These are phyloP conservation scores for Cardamine resedifolia DNA, from an alignment of 345 rosid genomes.

Conservation along the genomic window DNA sequence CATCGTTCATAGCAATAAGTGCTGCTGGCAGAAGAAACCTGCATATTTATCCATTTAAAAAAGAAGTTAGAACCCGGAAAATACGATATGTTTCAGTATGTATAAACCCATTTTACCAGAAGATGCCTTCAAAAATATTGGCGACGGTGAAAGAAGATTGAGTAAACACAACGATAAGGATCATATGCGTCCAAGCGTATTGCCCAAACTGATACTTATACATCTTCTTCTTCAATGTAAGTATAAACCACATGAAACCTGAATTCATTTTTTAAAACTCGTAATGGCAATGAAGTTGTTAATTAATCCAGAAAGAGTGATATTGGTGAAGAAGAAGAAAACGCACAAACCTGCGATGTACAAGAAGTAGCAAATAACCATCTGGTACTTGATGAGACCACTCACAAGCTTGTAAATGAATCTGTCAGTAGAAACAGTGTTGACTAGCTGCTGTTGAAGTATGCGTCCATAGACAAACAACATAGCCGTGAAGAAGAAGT, in stretches of 20 bases:
- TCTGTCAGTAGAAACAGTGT: constrained; percentile 79
- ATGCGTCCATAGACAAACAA: constrained; percentile 89
- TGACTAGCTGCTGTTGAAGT: constrained; percentile 84
- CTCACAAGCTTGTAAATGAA: constrained; percentile 73
- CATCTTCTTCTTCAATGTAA: constrained; percentile 89
- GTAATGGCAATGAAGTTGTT: background rate
- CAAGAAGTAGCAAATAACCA: constrained; percentile 78
- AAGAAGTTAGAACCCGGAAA: constrained; percentile 46
- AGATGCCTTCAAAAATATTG: constrained; percentile 93
- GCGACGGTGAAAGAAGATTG: constrained; percentile 92
- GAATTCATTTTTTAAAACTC: constrained; percentile 19
- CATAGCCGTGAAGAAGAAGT: constrained; percentile 97
- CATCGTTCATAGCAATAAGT: constrained; percentile 86
- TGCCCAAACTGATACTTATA: constrained; percentile 99
- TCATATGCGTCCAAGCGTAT: constrained; percentile 99
- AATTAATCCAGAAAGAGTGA: background rate
- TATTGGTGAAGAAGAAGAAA: background rate
- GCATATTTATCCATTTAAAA: constrained; percentile 35
- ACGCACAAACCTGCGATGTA: constrained; percentile 75
- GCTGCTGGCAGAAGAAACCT: constrained; percentile 98
- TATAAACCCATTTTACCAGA: constrained; percentile 56
- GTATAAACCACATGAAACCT: constrained; percentile 99
- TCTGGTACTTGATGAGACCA: constrained; percentile 86
- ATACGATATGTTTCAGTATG: background rate
- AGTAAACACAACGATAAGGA: constrained; percentile 85